Evolutionary conservation across 805 yeast genomes (phyloP).

Genomic region (Ogataea pignaliae): DNA sequence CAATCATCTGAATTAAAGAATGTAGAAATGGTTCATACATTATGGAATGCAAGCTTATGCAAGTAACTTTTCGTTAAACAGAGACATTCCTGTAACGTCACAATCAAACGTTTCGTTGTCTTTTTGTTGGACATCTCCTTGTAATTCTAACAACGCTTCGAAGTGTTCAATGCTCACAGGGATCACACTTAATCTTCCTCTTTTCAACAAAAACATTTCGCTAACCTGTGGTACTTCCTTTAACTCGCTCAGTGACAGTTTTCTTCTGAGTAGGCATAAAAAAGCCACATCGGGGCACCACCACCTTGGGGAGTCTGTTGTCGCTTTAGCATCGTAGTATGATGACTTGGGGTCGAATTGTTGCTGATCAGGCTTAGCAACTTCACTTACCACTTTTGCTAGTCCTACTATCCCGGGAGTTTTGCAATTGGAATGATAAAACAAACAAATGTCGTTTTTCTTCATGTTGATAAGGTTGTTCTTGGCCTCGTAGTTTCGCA

Average conservation of each 20-base stretch:
- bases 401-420: conserved; percentile 53
- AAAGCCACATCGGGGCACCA: conserved; percentile 52
- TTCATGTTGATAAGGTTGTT: conserved; percentile 47
- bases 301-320: conserved; percentile 44
- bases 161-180: conserved; percentile 45
- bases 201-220: conserved; percentile 41
- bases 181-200: conserved; percentile 48
- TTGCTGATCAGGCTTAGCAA: conserved; percentile 35
- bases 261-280: conserved; percentile 37
- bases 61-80: conserved; percentile 6
- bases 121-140: conserved; percentile 10
- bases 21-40: too few relatives aligned
- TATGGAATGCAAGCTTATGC: background rate
- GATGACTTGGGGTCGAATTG: conserved; percentile 40
- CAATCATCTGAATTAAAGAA: too few relatives aligned
- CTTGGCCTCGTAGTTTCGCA: conserved; percentile 53
- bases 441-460: conserved; percentile 42
- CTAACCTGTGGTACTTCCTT: conserved; percentile 28
- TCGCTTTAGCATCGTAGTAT: conserved; percentile 45
- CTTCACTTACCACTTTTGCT: conserved; percentile 30
- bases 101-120: conserved; percentile 18
- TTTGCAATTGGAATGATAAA: conserved; percentile 54
- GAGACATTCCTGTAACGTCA: conserved; percentile 7
- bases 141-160: conserved; percentile 34
- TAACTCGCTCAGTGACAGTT: conserved; percentile 38